Base-by-base conservation (phyloP, 208 protist species). In the Zelonia costaricensis region DNA sequence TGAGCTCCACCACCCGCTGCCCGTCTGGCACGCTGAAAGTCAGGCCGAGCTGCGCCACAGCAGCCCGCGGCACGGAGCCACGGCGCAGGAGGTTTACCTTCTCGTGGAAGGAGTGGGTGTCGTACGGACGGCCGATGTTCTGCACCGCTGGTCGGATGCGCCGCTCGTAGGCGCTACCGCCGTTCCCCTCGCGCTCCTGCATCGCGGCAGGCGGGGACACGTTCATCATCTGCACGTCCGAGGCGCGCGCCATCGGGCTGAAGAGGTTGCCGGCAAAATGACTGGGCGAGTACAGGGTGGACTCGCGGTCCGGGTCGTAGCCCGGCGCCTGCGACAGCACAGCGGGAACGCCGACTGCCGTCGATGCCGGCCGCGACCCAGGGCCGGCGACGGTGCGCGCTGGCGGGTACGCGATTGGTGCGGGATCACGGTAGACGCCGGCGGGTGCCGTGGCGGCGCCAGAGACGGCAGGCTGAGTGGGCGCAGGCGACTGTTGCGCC, bases 1-100 rank as follows among this genome's bases (percentile, higher is more conserved):
- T 67, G 8, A 92, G 69, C 59, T 88, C 80, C 18, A 92, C 74
- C 35, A 92, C 65, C 10, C 76, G 74, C 18, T 74, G 71, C n/a
- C 71, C 77, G 43, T 82, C 79, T 0, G 82, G 82, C 12, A 84
- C 44, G 67, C 79, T 82, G 76, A 93, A 93, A 20, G 86, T 88
- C 15, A 93, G 74, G 23, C 78, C 80, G 0, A 90, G 74, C 31
- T 77, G 73, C 44, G 81, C 63, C 25, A 93, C 65, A 39, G 78
- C 65, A 31, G 53, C 20, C 8, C 74, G 67, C 1, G 65, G 60
- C 35, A 88, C 62, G 13, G 46, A 3, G 0, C 83, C 86, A n/a
- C 39, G 42, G 7, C 69, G 74, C 10, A 93, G 57, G 16, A 75
- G 36, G 7, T 69, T 52, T 1, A 93, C 83, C 30, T 79, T 84